Evolutionary conservation across 495 filamentous ascomycete species (phyloP), one percentile per base, ranked within the genome.

Genomic region (Talaromyces liani): DNA sequence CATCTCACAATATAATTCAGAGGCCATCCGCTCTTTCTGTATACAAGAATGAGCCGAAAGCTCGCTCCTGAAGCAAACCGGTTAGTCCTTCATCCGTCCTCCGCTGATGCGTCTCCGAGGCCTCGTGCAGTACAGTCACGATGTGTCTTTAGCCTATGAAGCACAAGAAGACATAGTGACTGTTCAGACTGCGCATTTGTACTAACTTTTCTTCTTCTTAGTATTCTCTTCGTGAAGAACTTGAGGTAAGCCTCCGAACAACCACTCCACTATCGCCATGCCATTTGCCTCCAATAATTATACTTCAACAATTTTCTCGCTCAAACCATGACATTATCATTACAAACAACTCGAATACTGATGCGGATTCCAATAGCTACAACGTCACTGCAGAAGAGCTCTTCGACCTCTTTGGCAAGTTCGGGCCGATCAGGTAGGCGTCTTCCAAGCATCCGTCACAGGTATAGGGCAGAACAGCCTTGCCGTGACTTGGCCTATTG

Each of bases 211-310:
- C 3, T 56, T 22, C 18, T 31, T 65, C 25, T 34, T 66, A 93
- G 92, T 84, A 92, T 92, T 87, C 89, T 96, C 77, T 96, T 95
- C 85, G 92, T 95, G 70, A 96, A 96, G 88, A 96, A 96, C 84
- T 83, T 96, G 79, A 94, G 89, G 91, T 93, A 74, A 66, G 88
- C 54, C 31, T 41, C 49, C 45, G 64, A 65, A 63, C 70, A 58
- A 14, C 27, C 31, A 14, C 56, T 36, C 9, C 16, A 14, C 51
- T 29, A 20, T 55, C 4, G 25, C 51, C 25, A 29, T 22, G 25
- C 20, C 18, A 27, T 24, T 10, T 41, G 36, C 36, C 36, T 41
- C 36, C 45, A 6, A 18, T 2, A 7, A 49, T 49, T 49, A 49
- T 20, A 20, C 45, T 7, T 49, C 45, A 9, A 49, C 6, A 20